phyloP scores from a whole-genome alignment of 257 asterid species.

The Solanum pinnatisectum region DNA sequence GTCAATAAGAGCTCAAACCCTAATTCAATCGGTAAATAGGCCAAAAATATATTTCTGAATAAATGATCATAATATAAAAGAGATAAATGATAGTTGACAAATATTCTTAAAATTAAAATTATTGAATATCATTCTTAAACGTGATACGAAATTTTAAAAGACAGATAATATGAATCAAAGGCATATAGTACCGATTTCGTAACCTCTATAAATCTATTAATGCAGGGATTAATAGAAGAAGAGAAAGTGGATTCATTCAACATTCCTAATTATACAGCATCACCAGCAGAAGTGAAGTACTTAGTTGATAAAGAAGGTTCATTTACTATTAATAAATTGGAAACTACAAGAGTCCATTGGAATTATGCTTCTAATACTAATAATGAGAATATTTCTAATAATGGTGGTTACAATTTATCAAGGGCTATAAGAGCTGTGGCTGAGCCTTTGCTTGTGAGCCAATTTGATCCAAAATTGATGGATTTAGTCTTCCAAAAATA shows the following conservation, averaged over 20 bases:
- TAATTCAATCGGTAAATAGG: too few species aligned
- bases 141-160: fast-evolving
- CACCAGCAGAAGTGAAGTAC: conserved; percentile 26
- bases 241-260: conserved; percentile 40
- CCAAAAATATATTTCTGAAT: too few species aligned
- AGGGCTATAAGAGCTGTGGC: conserved; percentile 58
- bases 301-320: conserved; percentile 46
- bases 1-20: too few species aligned
- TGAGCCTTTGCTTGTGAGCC: conserved; percentile 47
- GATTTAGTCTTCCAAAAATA: conserved; percentile 34
- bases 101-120: background rate
- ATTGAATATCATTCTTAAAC: background rate
- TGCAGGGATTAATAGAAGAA: conserved; percentile 40
- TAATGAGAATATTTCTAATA: background rate
- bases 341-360: conserved; percentile 38
- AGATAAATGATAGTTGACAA: background rate
- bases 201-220: background rate
- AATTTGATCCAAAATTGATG: conserved; percentile 35
- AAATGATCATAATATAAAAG: too few species aligned
- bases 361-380: conserved; percentile 9
- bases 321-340: conserved; percentile 28
- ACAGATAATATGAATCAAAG: background rate
- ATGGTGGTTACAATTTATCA: conserved; percentile 31
- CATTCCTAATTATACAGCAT: conserved; percentile 52
- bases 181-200: fast-evolving